phyloP scores from a whole-genome alignment of 2,329 filamentous ascomycete genomes.

The Aspergillus puulaauensis region DNA sequence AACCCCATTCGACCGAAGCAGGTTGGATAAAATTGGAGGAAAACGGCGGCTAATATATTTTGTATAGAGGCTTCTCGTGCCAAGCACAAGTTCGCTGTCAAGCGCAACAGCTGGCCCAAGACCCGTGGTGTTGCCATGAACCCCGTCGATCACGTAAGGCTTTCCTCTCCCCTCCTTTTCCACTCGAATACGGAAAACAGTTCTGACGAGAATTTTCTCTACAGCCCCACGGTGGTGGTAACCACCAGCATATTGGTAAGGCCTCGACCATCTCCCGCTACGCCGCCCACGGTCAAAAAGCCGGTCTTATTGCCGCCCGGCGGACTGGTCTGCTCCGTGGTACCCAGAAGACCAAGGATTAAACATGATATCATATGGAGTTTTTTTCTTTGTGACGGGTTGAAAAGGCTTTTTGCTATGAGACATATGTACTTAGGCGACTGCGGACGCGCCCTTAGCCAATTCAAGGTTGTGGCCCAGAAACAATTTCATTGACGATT shows the following conservation, averaged over 20 bases:
- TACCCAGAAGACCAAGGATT: slow-evolving; percentile 99
- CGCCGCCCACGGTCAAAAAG: slow-evolving; percentile 98
- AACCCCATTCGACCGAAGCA: too few species aligned
- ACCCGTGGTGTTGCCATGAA: slow-evolving; percentile 99
- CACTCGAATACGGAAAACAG: slow-evolving; percentile 1
- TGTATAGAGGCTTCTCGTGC: slow-evolving; percentile 90
- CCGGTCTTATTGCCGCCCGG: slow-evolving; percentile 99
- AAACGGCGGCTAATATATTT: slow-evolving; percentile 40
- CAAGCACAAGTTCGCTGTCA: slow-evolving; percentile 99
- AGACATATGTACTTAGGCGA: slow-evolving; percentile 45
- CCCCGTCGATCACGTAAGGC: slow-evolving; percentile 87
- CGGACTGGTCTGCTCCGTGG: slow-evolving; percentile 99
- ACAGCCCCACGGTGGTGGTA: slow-evolving; percentile 92
- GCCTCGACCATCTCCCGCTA: slow-evolving; percentile 99
- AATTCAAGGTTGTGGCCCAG: slow-evolving; percentile 42
- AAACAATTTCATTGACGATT: slow-evolving; percentile 33
- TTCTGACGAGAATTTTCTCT: slow-evolving; percentile 24
- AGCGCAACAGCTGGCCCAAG: slow-evolving; percentile 99
- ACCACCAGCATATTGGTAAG: slow-evolving; percentile 99
- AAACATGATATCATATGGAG: slow-evolving; percentile 61
- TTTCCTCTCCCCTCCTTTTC: not conserved
- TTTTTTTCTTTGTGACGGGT: slow-evolving; percentile 52
- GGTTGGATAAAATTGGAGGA: not conserved
- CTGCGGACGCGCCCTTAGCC: slow-evolving; percentile 40
- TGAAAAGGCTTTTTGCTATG: slow-evolving; percentile 42